These are phyloP conservation scores for Lippia alba DNA, from an alignment of 305 asterid genomes.

Conservation along the genomic window DNA sequence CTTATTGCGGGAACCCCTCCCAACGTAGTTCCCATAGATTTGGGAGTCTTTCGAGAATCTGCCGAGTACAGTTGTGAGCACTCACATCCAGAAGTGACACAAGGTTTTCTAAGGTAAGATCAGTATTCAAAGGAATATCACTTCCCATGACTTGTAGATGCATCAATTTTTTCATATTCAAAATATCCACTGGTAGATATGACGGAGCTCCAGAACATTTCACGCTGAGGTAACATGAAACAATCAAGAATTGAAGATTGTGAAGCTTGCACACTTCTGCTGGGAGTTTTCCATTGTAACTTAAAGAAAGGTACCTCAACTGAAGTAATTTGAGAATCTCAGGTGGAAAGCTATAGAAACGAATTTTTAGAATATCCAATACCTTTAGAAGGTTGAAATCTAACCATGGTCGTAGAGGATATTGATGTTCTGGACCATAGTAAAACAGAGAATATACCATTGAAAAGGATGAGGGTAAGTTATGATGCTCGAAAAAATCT, in stretches of 20 bases:
- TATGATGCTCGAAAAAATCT: not conserved
- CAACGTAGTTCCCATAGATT: too few relatives aligned
- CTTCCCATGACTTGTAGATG: constrained; percentile 27
- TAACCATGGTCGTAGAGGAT: too few relatives aligned
- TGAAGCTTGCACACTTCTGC: constrained; percentile 3
- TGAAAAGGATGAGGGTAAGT: not conserved
- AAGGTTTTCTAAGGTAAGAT: constrained; percentile 3
- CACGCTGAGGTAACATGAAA: constrained; percentile 3
- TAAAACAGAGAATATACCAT: not conserved
- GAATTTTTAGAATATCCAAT: too few relatives aligned
- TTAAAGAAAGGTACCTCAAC: constrained; percentile 34
- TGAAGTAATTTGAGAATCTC: constrained; percentile 16
- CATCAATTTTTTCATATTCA: constrained; percentile 32
- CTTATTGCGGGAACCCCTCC: too few relatives aligned
- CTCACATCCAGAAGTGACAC: constrained; percentile 15
- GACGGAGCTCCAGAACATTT: not conserved
- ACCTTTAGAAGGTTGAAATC: too few relatives aligned
- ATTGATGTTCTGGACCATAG: not conserved
- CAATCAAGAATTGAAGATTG: constrained; percentile 32
- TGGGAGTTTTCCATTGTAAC: constrained; percentile 12
- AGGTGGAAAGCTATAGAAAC: too few relatives aligned
- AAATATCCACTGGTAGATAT: constrained; percentile 24
- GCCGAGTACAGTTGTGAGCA: not conserved
- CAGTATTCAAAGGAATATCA: not conserved
- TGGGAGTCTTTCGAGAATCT: constrained; percentile 16